These are phyloP conservation scores for Syzygium oleosum DNA, from an alignment of 345 rosid species.

Conservation along the genomic window DNA sequence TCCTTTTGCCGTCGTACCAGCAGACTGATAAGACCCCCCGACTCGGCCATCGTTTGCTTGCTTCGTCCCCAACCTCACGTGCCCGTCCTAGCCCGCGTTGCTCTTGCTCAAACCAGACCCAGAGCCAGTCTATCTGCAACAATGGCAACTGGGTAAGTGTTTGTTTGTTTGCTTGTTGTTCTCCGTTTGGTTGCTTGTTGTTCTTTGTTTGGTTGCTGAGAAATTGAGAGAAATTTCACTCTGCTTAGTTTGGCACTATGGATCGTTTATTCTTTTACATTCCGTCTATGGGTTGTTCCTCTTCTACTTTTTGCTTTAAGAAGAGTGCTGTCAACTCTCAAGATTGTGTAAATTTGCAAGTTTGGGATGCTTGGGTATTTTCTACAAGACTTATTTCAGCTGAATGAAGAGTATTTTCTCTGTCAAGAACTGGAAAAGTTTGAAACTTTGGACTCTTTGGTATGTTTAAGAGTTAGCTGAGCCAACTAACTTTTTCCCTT, in stretches of 20 bases:
- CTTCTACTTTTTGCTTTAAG: neutral
- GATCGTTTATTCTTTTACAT: neutral
- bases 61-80: neutral
- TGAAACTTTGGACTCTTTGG: neutral
- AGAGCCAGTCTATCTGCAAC: neutral
- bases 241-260: neutral
- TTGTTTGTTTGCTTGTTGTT: neutral
- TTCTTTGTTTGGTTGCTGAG: neutral
- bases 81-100: neutral
- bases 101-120: neutral
- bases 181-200: neutral
- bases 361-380: neutral
- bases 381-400: neutral
- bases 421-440: neutral
- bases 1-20: neutral
- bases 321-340: neutral
- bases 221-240: neutral
- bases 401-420: neutral
- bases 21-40: neutral
- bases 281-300: neutral
- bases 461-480: neutral
- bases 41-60: neutral
- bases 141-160: constrained; percentile 10
- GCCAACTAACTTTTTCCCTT: neutral
- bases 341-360: neutral